phyloP scores from a whole-genome alignment of 179 eudicot species.

The Beta macrorhiza region DNA sequence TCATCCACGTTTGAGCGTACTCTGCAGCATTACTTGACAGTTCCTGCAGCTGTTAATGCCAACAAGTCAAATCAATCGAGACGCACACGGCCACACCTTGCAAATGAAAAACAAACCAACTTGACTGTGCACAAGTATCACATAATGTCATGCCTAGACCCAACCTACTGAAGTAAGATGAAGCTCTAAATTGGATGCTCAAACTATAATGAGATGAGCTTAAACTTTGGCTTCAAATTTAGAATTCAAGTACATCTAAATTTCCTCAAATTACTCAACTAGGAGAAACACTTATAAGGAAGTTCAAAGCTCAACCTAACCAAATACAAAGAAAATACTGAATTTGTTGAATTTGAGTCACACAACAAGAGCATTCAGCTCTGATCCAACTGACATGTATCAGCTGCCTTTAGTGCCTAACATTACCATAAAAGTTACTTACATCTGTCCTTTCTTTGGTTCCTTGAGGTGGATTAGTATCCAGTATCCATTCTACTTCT shows the following conservation, averaged over 20 bases:
- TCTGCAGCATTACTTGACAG: constrained; percentile 45
- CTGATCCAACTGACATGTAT: neutral
- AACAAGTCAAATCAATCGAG: constrained; percentile 19
- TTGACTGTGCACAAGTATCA: neutral
- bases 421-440: constrained; percentile 23
- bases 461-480: constrained; percentile 65
- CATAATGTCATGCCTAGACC: neutral
- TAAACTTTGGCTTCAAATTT: neutral
- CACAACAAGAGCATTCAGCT: too few relatives aligned
- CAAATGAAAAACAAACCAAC: neutral
- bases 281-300: neutral
- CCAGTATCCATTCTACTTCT: constrained; percentile 86
- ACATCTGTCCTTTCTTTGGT: constrained; percentile 66
- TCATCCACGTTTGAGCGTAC: constrained; percentile 45
- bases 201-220: constrained; percentile 1
- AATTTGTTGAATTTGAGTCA: neutral
- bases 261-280: neutral
- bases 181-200: neutral
- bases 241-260: neutral
- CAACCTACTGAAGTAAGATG: constrained; percentile 3
- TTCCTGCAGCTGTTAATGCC: constrained; percentile 43
- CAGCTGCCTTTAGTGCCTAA: neutral
- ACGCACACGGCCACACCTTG: constrained; percentile 10
- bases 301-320: neutral
- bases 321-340: neutral